Conservation (phyloP, 768 basidiomycete species). For the Mycena pura region DNA sequence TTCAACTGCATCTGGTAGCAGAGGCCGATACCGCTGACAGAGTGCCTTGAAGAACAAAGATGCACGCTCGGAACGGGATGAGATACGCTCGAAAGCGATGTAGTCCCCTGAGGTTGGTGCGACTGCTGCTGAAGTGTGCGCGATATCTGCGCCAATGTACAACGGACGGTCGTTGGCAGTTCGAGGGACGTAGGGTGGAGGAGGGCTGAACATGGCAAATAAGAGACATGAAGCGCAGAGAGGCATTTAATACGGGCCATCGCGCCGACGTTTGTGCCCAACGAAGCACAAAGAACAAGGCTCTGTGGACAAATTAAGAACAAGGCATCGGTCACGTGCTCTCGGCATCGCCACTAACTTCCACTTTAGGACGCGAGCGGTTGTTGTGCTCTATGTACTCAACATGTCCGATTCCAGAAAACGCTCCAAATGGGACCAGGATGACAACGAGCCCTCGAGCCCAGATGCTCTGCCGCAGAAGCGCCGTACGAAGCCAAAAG, state of each 20-base stretch:
- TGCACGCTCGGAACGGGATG: neutral
- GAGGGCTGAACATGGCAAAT: neutral
- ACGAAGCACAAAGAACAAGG: no score
- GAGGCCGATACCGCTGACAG: slow-evolving; percentile 10
- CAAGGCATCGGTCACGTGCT: no score
- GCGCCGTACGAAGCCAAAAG: slow-evolving; percentile 59
- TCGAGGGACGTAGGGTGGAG: slow-evolving; percentile 5
- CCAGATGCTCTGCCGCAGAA: slow-evolving; percentile 53
- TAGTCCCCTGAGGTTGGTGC: neutral
- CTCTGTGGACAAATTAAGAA: no score
- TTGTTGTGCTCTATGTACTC: slow-evolving; percentile 8
- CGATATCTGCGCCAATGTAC: neutral
- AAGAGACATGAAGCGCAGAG: neutral
- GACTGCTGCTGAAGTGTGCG: neutral
- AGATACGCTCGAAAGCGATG: slow-evolving; percentile 1
- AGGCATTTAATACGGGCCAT: slow-evolving; percentile 10
- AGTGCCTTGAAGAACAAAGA: slow-evolving; percentile 17
- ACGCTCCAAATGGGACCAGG: slow-evolving; percentile 79
- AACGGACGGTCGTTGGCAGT: slow-evolving; percentile 3
- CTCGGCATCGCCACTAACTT: no score
- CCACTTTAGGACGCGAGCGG: slow-evolving; percentile 3
- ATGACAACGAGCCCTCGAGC: slow-evolving; percentile 42
- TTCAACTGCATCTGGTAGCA: neutral
- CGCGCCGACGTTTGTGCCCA: no score
- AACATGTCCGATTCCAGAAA: slow-evolving; percentile 57